These are phyloP conservation scores for Podosphaera leucotricha DNA, from an alignment of 2,329 filamentous ascomycete species.

Conservation along the genomic window DNA sequence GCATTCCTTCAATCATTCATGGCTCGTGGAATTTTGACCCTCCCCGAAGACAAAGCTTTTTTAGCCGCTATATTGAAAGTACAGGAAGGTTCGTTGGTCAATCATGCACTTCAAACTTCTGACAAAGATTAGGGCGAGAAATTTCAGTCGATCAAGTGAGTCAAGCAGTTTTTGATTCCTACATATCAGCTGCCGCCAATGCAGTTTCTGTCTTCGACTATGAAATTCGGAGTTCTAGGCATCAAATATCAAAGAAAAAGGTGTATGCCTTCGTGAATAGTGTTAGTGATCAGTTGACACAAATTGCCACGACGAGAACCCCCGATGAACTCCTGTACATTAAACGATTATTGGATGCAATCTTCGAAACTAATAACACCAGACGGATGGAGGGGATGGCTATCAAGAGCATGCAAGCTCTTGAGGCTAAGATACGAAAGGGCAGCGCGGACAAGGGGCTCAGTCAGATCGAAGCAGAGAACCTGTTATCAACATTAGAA, in stretches of 20 bases:
- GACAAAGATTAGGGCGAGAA: conserved; percentile 18
- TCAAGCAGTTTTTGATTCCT: conserved; percentile 40
- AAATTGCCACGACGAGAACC: conserved; percentile 59
- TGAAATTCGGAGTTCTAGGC: conserved; percentile 53
- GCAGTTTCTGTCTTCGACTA: conserved; percentile 62
- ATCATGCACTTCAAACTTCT: no score
- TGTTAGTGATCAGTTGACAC: conserved; percentile 61
- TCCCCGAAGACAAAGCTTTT: conserved; percentile 46
- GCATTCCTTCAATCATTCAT: conserved; percentile 83
- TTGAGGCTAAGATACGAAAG: conserved; percentile 42
- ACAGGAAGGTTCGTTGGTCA: conserved; percentile 8
- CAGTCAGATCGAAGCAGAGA: conserved; percentile 56
- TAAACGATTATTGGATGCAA: conserved; percentile 65
- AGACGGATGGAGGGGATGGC: conserved; percentile 62
- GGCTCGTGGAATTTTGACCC: conserved; percentile 53
- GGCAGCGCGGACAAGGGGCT: conserved; percentile 32
- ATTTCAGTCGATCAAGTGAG: conserved; percentile 39
- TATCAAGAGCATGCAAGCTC: conserved; percentile 53
- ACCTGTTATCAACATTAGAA: conserved; percentile 43
- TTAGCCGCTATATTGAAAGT: conserved; percentile 52
- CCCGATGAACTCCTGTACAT: conserved; percentile 77
- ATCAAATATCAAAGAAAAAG: conserved; percentile 43
- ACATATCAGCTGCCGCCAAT: conserved; percentile 45
- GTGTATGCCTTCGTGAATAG: conserved; percentile 75
- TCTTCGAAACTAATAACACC: conserved; percentile 80